Evolutionary conservation across 1,284 basidiomycete genomes (phyloP).

Genomic region (Flammula alnicola): DNA sequence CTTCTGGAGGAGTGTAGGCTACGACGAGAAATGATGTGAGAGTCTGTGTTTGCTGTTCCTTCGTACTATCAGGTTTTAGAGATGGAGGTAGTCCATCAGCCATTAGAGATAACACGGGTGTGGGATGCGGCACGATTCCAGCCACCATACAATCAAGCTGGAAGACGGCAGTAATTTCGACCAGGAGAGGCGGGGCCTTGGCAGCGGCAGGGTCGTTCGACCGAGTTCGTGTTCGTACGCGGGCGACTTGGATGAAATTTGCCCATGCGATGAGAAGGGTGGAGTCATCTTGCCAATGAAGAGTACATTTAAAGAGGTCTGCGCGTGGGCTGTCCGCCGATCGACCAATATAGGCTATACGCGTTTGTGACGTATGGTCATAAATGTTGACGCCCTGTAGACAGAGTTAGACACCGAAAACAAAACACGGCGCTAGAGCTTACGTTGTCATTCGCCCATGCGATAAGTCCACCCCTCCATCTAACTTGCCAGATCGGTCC

Average conservation of each 20-base stretch:
- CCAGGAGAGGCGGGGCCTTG: slow-evolving; percentile 59
- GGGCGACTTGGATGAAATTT: slow-evolving; percentile 90
- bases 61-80: slow-evolving; percentile 23
- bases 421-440: slow-evolving; percentile 26
- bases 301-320: slow-evolving; percentile 91
- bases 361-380: slow-evolving; percentile 79
- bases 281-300: slow-evolving; percentile 91
- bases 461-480: slow-evolving; percentile 88
- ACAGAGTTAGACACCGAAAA: background rate
- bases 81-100: slow-evolving; percentile 25
- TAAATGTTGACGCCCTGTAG: slow-evolving; percentile 91
- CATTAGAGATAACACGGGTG: slow-evolving; percentile 32
- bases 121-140: slow-evolving; percentile 83
- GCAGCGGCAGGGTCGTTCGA: slow-evolving; percentile 45
- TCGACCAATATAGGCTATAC: slow-evolving; percentile 89
- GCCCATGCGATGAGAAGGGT: slow-evolving; percentile 96
- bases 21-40: slow-evolving; percentile 83
- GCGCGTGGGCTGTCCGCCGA: slow-evolving; percentile 83
- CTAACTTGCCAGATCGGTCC: slow-evolving; percentile 93
- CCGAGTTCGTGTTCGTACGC: slow-evolving; percentile 70
- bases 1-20: slow-evolving; percentile 79
- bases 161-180: slow-evolving; percentile 92
- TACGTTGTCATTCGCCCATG: slow-evolving; percentile 95
- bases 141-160: slow-evolving; percentile 96
- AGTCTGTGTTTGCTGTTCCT: slow-evolving; percentile 31